Conservation (phyloP, 1,139 yeast genomes). For the Candida sanyaensis region DNA sequence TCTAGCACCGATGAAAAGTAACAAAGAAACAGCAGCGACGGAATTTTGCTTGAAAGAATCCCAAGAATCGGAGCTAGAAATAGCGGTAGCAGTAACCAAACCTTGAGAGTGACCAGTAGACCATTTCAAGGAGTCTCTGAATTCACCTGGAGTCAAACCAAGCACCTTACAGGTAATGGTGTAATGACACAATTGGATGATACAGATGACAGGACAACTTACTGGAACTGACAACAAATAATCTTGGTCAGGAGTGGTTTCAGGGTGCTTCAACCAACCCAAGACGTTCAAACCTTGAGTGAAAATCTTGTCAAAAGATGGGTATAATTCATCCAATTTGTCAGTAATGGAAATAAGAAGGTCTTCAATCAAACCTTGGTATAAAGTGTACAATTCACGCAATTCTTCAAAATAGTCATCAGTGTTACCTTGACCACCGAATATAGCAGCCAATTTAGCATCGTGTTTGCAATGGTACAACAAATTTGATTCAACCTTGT, state of each 20-base stretch:
- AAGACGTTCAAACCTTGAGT: conserved; percentile 91
- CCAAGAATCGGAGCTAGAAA: conserved; percentile 88
- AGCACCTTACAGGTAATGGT: conserved; percentile 83
- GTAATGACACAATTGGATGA: conserved; percentile 92
- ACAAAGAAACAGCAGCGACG: conserved; percentile 75
- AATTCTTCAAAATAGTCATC: conserved; percentile 98
- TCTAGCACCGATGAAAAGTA: conserved; percentile 93
- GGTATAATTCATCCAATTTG: conserved; percentile 67
- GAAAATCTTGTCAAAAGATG: conserved; percentile 82
- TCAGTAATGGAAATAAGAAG: conserved; percentile 70
- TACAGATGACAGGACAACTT: conserved; percentile 93
- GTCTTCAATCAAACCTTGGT: conserved; percentile 76
- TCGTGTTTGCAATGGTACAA: conserved; percentile 39
- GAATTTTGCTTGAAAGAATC: conserved; percentile 72
- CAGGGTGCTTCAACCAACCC: conserved; percentile 83
- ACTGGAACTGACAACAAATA: conserved; percentile 90
- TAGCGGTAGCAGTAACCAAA: conserved; percentile 87
- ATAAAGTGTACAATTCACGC: conserved; percentile 77
- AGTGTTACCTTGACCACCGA: conserved; percentile 99
- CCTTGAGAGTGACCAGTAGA: conserved; percentile 99
- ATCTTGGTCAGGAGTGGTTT: conserved; percentile 86
- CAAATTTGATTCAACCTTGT: conserved; percentile 48
- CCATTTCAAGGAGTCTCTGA: conserved; percentile 68
- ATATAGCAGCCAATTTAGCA: conserved; percentile 77
- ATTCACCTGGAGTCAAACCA: conserved; percentile 88